Evolutionary conservation across 345 rosid genomes (phyloP).

Genomic region (Hibiscus tridactylites): DNA sequence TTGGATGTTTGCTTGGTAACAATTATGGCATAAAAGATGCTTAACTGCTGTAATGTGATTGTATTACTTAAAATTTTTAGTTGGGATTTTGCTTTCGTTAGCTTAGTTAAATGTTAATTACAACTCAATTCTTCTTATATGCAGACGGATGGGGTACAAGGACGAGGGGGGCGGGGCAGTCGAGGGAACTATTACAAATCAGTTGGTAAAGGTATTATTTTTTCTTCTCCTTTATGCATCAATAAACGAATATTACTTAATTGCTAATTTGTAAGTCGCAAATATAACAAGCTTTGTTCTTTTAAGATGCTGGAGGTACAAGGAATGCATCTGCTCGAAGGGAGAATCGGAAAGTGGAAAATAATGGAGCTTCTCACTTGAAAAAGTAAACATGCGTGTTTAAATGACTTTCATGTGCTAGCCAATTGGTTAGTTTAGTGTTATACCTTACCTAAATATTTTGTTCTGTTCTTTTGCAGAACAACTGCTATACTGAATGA

Average conservation of each 20-base stretch:
- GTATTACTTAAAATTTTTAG: background rate
- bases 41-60: background rate
- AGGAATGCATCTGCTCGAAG: slow-evolving; percentile 43
- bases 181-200: slow-evolving; percentile 27
- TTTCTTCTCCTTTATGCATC: background rate
- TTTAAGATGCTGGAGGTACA: slow-evolving; percentile 40
- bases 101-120: background rate
- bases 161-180: slow-evolving; percentile 44
- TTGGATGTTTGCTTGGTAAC: background rate
- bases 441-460: background rate
- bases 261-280: background rate
- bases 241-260: background rate
- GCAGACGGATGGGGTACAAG: slow-evolving; percentile 20
- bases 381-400: slow-evolving; percentile 34
- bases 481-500: slow-evolving; percentile 25
- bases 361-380: slow-evolving; percentile 21
- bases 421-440: background rate
- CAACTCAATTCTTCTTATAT: background rate
- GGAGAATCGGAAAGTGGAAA: slow-evolving; percentile 51
- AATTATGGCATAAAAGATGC: background rate
- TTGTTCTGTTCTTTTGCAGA: slow-evolving; percentile 14
- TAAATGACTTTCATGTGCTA: background rate
- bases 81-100: background rate
- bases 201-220: slow-evolving; percentile 27
- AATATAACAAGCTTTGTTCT: background rate